These are phyloP conservation scores for Pseudotsuga menziesii DNA, from an alignment of 75 land plant genomes.

Conservation along the genomic window DNA sequence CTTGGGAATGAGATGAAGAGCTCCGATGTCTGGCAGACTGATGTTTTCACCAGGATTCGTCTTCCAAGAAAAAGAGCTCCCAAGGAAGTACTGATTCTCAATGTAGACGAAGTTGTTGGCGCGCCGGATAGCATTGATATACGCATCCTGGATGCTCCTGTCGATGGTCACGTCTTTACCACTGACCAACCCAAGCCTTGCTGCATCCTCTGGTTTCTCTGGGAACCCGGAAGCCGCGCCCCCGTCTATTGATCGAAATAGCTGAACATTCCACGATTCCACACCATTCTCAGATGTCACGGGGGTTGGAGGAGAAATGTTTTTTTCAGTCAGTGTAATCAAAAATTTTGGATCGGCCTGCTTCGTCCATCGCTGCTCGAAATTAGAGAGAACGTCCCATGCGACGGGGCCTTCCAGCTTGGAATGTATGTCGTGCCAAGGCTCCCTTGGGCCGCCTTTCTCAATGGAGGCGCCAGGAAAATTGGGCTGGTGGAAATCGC, in stretches of 20 bases:
- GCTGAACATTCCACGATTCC: conserved; percentile 48
- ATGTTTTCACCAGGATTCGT: conserved; percentile 15
- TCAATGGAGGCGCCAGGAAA: conserved; percentile 45
- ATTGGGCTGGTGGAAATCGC: conserved; percentile 70
- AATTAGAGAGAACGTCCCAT: conserved; percentile 60
- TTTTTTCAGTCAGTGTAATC: too few species aligned
- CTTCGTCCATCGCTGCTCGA: conserved; percentile 75
- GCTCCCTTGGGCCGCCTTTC: conserved; percentile 81
- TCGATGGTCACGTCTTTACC: conserved; percentile 86
- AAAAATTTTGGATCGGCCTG: conserved; percentile 37
- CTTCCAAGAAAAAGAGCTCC: conserved; percentile 72
- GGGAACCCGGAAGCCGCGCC: conserved; percentile 44
- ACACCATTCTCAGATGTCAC: neutral
- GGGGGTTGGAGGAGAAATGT: too few species aligned
- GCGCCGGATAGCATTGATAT: conserved; percentile 77
- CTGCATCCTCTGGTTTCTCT: conserved; percentile 50
- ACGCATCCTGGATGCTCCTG: conserved; percentile 87
- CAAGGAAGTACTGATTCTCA: conserved; percentile 92
- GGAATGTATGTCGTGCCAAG: conserved; percentile 86
- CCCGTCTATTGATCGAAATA: conserved; percentile 54
- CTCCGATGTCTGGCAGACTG: conserved; percentile 47
- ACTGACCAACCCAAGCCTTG: conserved; percentile 72
- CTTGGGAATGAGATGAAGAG: conserved; percentile 67
- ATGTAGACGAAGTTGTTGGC: conserved; percentile 87
- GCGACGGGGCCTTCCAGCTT: conserved; percentile 66